These are phyloP conservation scores for Anthracocystis panici-leucophaei DNA, from an alignment of 1,284 basidiomycete genomes.

Conservation along the genomic window DNA sequence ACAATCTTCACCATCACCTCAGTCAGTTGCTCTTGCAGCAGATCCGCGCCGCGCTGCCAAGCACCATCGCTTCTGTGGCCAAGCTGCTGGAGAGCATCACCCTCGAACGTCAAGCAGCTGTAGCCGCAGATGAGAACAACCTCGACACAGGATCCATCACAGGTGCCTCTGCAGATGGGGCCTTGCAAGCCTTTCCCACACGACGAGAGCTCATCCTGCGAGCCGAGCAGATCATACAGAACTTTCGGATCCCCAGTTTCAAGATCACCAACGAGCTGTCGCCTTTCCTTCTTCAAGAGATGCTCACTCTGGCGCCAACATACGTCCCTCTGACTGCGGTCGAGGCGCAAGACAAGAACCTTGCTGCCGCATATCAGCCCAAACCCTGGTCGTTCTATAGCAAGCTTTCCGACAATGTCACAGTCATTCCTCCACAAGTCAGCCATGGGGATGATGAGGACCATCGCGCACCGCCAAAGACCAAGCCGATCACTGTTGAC, in stretches of 20 bases:
- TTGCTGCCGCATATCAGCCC: slow-evolving; percentile 6
- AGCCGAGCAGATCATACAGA: slow-evolving; percentile 3
- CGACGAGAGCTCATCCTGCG: slow-evolving; percentile 7
- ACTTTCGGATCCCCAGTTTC: slow-evolving; percentile 3
- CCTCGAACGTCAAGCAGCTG: slow-evolving; percentile 1
- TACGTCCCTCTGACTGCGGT: slow-evolving; percentile 20
- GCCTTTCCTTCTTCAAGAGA: slow-evolving; percentile 4
- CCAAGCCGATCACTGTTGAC: slow-evolving; percentile 13
- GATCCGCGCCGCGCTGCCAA: slow-evolving; percentile 4
- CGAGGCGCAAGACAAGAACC: slow-evolving; percentile 1
- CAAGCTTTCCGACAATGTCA: too few relatives aligned
- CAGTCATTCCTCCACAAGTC: not conserved
- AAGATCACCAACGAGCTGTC: slow-evolving; percentile 9
- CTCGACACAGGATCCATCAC: not conserved
- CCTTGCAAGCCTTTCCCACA: slow-evolving; percentile 6
- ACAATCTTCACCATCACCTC: slow-evolving; percentile 18
- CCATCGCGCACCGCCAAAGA: not conserved
- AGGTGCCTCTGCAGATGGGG: not conserved
- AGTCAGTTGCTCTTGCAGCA: slow-evolving; percentile 24
- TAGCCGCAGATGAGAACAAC: not conserved
- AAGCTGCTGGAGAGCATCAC: not conserved
- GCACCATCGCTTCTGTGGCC: slow-evolving; percentile 4
- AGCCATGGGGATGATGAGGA: too few relatives aligned
- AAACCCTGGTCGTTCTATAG: slow-evolving; percentile 14
- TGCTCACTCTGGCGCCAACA: slow-evolving; percentile 11